Percentiles rank a stretch among this genome's conserved stretches.
These are phyloP conservation scores for Epichloe bromicola DNA, from an alignment of 2,329 filamentous ascomycete species.

Conservation along the genomic window DNA sequence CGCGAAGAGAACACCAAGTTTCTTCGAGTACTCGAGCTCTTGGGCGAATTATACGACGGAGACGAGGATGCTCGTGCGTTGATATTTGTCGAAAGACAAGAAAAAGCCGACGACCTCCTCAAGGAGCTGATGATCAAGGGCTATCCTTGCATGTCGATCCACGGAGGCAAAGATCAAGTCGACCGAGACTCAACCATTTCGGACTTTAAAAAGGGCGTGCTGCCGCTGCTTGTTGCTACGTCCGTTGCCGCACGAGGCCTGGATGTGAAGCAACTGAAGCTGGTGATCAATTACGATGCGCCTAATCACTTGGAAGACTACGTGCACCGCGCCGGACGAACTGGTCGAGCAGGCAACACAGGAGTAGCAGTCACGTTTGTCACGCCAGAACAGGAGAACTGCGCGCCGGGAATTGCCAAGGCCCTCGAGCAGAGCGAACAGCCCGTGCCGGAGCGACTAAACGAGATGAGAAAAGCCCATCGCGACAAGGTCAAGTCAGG, in stretches of 20 bases:
- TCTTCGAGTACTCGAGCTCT: conserved; percentile 65
- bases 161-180: conserved; percentile 86
- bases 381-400: conserved; percentile 83
- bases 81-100: conserved; percentile 86
- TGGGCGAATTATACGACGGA: conserved; percentile 73
- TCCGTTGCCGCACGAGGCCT: conserved; percentile 90
- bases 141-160: conserved; percentile 85
- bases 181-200: conserved; percentile 85
- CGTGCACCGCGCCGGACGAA: conserved; percentile 86
- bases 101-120: conserved; percentile 70
- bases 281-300: conserved; percentile 91
- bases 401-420: conserved; percentile 76
- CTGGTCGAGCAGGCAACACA: conserved; percentile 85
- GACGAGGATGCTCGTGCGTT: conserved; percentile 85
- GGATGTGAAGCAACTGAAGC: conserved; percentile 89
- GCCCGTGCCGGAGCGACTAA: conserved; percentile 57
- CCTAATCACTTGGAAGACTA: conserved; percentile 95
- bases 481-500: conserved; percentile 85
- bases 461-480: conserved; percentile 58
- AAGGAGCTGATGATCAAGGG: conserved; percentile 71
- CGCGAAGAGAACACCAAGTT: conserved; percentile 76
- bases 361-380: conserved; percentile 93
- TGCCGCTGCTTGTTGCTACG: conserved; percentile 85
- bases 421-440: conserved; percentile 88
- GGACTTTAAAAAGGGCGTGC: conserved; percentile 89